Percentiles rank a stretch among this genome's conserved stretches.
Evolutionary conservation across 352 stramenopile genomes (phyloP).

Genomic region (Globisporangium viniferum): DNA sequence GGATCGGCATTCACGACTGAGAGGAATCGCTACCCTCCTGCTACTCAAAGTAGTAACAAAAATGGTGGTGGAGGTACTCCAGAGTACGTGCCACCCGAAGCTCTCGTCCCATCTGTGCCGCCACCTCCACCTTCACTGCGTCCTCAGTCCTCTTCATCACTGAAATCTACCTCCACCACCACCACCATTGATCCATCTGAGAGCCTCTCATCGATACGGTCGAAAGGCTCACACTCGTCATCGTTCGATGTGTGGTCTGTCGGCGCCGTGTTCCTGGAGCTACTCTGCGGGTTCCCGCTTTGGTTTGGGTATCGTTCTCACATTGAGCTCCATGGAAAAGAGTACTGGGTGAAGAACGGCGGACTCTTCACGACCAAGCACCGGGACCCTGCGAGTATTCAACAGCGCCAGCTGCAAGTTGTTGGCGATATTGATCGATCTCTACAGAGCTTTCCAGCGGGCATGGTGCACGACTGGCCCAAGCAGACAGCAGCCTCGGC

Average conservation of each 20-base stretch:
- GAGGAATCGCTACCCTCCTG: not conserved
- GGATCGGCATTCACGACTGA: not conserved
- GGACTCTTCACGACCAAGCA: constrained; percentile 6
- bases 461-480: constrained; percentile 2
- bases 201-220: not conserved
- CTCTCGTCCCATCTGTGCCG: not conserved
- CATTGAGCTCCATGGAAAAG: not conserved
- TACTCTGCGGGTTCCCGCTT: not conserved
- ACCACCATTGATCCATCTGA: not conserved
- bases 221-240: not conserved
- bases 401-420: constrained; percentile 1
- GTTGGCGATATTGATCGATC: not conserved
- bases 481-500: not conserved
- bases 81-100: constrained; percentile 7
- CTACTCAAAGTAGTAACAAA: not conserved
- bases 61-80: not conserved
- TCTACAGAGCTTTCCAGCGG: constrained; percentile 1
- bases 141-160: not conserved
- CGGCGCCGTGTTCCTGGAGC: constrained; percentile 1
- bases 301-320: constrained; percentile 7
- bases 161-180: not conserved
- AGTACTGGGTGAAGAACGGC: not conserved
- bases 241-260: constrained; percentile 5
- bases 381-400: not conserved
- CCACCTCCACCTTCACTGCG: not conserved